Base-by-base conservation (phyloP, 2,329 filamentous ascomycete genomes). In the Hypomyces perniciosus region DNA sequence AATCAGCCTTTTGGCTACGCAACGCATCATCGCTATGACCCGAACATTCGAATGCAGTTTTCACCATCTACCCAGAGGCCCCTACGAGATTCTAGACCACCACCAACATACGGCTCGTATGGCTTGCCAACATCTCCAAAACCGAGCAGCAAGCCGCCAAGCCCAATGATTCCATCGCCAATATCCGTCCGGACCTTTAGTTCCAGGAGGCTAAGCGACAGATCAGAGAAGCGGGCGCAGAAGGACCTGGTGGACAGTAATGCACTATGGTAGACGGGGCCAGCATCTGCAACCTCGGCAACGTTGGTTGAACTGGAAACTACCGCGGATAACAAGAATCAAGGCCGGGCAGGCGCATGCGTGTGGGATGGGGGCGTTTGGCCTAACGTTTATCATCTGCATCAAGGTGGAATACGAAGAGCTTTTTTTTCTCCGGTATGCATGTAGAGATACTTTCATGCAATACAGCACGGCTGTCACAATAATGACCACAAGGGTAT, bases 11-110 rank as follows among this genome's bases (percentile, higher is more conserved):
- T 50, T 35, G 58, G 57, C 1, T 57, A 64, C 31, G 56, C 55
- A 12, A 58, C 61, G 4, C 66, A 68, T 40, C 60, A 63, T 44
- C 56, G 65, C 42, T 68, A 68, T 51, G 63, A 68, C 31, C 65
- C 65, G 4, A 56, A 66, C 35, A 67, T 68, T 28, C 61, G 66
- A 44, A 60, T 59, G 8, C 62, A 66, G 30, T 44, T 62, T 35
- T 65, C 63, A 1, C 62, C 63, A 6, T 65, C 62, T 2, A 56
- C 62, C 2, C 60, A 57, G 20, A 55, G 53, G 8, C 51, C 50
- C 1, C 29, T 47, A 4, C 52, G 58, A 26, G 55, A 49, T 12
- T 60, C 60, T 2, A 52, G 55, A 5, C 57, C 58, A 1, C 59
- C 61, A 4, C 61, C 59, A 12, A 58, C 58, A 1, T 54, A 56